Conservation (phyloP, 192 early-diverging fungal species). For the Cetraspora pellucida region DNA sequence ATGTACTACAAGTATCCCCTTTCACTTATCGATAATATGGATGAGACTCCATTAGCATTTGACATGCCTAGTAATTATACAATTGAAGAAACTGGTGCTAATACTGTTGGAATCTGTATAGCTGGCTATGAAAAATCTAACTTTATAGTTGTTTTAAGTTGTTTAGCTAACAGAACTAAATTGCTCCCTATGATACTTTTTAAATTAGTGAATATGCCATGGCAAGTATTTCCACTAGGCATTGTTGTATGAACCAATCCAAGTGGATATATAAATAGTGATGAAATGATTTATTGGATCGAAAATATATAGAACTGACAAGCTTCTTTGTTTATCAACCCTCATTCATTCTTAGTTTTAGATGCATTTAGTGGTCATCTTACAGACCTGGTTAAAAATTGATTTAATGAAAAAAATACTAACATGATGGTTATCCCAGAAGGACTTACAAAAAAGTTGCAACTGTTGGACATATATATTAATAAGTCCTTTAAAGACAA, state of each 20-base stretch:
- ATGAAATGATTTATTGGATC: slow-evolving; percentile 19
- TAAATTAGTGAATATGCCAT: neutral
- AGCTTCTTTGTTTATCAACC: neutral
- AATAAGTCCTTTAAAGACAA: slow-evolving; percentile 10
- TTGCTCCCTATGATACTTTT: neutral
- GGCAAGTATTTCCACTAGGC: neutral
- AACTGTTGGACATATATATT: slow-evolving; percentile 2
- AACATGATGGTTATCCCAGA: neutral
- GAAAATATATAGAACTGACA: neutral
- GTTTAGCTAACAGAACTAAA: slow-evolving; percentile 11
- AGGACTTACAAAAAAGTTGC: neutral
- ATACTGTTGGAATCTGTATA: neutral
- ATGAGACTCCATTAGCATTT: neutral
- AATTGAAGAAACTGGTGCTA: neutral
- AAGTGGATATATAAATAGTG: neutral
- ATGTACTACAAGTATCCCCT: slow-evolving; percentile 7
- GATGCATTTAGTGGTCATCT: slow-evolving; percentile 1
- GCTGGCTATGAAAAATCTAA: neutral
- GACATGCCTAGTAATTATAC: slow-evolving; percentile 6
- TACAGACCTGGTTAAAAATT: neutral
- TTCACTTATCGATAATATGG: slow-evolving; percentile 11
- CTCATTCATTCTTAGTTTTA: neutral
- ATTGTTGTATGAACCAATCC: neutral
- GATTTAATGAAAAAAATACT: slow-evolving; percentile 2
- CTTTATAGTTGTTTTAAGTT: slow-evolving; percentile 13